phyloP scores from a whole-genome alignment of 768 basidiomycete species.

The Chalciporus chontae region DNA sequence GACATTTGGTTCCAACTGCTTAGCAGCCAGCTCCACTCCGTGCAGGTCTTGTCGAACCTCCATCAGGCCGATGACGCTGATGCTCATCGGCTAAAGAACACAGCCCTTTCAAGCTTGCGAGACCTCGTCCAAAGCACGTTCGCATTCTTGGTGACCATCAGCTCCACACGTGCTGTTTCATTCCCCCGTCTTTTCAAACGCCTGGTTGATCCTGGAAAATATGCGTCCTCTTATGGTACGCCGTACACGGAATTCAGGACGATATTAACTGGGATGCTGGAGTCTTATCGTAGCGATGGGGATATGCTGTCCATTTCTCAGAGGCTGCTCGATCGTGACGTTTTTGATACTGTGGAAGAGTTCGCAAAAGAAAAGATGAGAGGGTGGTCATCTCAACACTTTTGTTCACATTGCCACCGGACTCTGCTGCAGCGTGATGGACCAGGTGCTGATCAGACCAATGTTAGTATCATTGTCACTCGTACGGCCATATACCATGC shows the following conservation, averaged over 20 bases:
- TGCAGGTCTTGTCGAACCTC: slow-evolving; percentile 63
- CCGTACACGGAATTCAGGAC: slow-evolving; percentile 89
- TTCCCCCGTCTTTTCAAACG: slow-evolving; percentile 93
- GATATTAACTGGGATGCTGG: slow-evolving; percentile 93
- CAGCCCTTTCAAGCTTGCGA: slow-evolving; percentile 51
- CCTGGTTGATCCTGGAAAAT: slow-evolving; percentile 70
- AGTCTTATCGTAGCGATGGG: slow-evolving; percentile 88
- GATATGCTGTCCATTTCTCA: slow-evolving; percentile 87
- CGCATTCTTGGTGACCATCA: slow-evolving; percentile 76
- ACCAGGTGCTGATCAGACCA: slow-evolving; percentile 14
- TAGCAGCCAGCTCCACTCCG: slow-evolving; percentile 73
- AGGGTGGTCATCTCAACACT: slow-evolving; percentile 57
- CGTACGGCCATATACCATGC: slow-evolving; percentile 62
- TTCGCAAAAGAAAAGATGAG: slow-evolving; percentile 51
- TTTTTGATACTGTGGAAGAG: slow-evolving; percentile 70
- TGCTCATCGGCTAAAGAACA: slow-evolving; percentile 19
- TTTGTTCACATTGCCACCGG: slow-evolving; percentile 54
- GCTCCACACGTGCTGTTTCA: slow-evolving; percentile 74
- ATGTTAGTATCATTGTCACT: slow-evolving; percentile 42
- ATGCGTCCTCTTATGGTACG: slow-evolving; percentile 50
- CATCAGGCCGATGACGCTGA: slow-evolving; percentile 23
- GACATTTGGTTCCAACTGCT: slow-evolving; percentile 90
- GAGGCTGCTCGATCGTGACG: slow-evolving; percentile 74
- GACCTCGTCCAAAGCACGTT: slow-evolving; percentile 83
- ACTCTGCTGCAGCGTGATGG: slow-evolving; percentile 34